Percentiles rank a stretch among this genome's conserved stretches.
phyloP scores from a whole-genome alignment of 441 rosid species.

The Mallotus repandus region DNA sequence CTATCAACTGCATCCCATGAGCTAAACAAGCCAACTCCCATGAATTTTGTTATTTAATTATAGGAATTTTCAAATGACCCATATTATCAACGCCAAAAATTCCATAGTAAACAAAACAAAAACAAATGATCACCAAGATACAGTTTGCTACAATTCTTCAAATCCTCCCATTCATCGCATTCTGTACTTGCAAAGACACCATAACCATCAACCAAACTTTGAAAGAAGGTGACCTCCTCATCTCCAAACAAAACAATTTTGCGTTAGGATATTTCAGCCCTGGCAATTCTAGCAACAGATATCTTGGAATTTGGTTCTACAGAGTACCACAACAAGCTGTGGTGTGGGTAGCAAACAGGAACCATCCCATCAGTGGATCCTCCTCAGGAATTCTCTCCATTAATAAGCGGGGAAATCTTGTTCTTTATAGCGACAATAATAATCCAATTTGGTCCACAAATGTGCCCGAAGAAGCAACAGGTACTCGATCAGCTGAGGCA shows the following conservation, averaged over 20 bases:
- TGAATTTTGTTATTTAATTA: too few relatives aligned
- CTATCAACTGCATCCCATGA: too few relatives aligned
- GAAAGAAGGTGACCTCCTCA: conserved; percentile 26
- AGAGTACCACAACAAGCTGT: conserved; percentile 17
- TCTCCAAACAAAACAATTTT: conserved; percentile 24
- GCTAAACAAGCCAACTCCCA: too few relatives aligned
- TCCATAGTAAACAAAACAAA: too few relatives aligned
- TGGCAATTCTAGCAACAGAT: not conserved
- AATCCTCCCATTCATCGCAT: conserved; percentile 11
- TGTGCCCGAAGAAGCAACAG: not conserved
- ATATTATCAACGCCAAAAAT: too few relatives aligned
- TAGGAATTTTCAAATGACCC: too few relatives aligned
- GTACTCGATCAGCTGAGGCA: not conserved
- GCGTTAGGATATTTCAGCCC: conserved; percentile 22
- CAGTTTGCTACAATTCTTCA: conserved; percentile 1
- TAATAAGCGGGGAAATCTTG: conserved; percentile 14
- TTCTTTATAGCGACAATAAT: not conserved
- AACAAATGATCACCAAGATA: too few relatives aligned
- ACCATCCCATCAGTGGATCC: conserved; percentile 16
- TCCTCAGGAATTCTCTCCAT: conserved; percentile 18
- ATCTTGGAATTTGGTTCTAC: conserved; percentile 33
- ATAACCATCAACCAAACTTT: conserved; percentile 14
- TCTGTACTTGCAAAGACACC: conserved; percentile 16
- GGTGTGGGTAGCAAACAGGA: conserved; percentile 31
- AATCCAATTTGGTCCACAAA: conserved; percentile 26